phyloP scores from a whole-genome alignment of 192 early-diverging fungal species.

The Lobosporangium transversale region DNA sequence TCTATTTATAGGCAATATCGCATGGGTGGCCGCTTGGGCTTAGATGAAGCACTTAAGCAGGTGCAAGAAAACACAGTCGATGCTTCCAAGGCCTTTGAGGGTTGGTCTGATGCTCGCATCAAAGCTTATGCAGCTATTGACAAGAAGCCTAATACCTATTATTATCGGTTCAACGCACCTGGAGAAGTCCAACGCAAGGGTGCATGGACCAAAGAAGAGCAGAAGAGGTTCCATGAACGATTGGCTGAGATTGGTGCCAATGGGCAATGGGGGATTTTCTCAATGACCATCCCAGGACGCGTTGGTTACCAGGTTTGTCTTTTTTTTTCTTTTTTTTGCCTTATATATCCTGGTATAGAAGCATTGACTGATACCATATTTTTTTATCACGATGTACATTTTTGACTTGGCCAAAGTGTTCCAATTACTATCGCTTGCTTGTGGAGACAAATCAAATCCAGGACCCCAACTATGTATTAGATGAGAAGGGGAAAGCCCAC shows the following conservation, averaged over 20 bases:
- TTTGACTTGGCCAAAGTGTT: slow-evolving; percentile 80
- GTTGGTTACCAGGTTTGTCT: slow-evolving; percentile 90
- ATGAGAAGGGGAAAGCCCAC: slow-evolving; percentile 90
- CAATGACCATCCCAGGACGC: slow-evolving; percentile 93
- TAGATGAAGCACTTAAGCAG: slow-evolving; percentile 93
- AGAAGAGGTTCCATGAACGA: slow-evolving; percentile 84
- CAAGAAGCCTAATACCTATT: slow-evolving; percentile 96
- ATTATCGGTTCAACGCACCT: slow-evolving; percentile 97
- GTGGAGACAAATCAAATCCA: slow-evolving; percentile 87
- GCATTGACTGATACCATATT: too few species aligned
- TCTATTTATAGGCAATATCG: slow-evolving; percentile 72
- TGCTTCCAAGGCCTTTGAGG: slow-evolving; percentile 90
- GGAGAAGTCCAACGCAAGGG: slow-evolving; percentile 95
- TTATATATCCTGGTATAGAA: not conserved
- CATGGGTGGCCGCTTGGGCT: slow-evolving; percentile 76
- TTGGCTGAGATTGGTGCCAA: slow-evolving; percentile 90
- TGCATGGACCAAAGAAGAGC: slow-evolving; percentile 89
- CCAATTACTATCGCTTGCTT: slow-evolving; percentile 94
- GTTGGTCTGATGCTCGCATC: slow-evolving; percentile 95
- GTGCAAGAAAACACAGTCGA: slow-evolving; percentile 82
- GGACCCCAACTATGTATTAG: slow-evolving; percentile 93
- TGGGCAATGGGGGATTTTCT: slow-evolving; percentile 98
- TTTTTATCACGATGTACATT: too few species aligned
- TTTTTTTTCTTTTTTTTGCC: not conserved
- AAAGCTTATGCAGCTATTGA: slow-evolving; percentile 94